Conservation (phyloP, 129 eudicot genomes). For the Pulicaria dysenterica region DNA sequence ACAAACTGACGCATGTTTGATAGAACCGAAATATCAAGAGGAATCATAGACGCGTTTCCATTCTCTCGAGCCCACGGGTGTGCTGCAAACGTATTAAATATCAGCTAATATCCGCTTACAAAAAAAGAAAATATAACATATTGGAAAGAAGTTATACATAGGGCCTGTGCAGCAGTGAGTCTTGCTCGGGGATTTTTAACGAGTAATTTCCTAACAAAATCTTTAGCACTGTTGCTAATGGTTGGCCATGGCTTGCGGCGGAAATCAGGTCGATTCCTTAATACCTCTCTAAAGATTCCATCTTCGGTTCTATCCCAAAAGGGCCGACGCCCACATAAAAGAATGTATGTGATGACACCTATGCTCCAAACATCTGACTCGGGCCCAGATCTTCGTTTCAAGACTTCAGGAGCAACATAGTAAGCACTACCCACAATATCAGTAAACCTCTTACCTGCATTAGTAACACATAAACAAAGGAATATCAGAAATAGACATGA, state of each 20-base stretch:
- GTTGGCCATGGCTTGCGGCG: slow-evolving; percentile 94
- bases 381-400: slow-evolving; percentile 91
- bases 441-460: slow-evolving; percentile 73
- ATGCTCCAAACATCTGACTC: slow-evolving; percentile 99
- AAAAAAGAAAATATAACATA: neutral
- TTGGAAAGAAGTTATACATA: slow-evolving; percentile 44
- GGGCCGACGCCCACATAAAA: slow-evolving; percentile 94
- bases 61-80: slow-evolving; percentile 98
- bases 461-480: neutral
- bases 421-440: slow-evolving; percentile 98
- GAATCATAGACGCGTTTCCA: slow-evolving; percentile 89
- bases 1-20: slow-evolving; percentile 90
- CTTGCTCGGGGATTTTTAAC: slow-evolving; percentile 94
- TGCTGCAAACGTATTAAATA: slow-evolving; percentile 48
- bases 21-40: slow-evolving; percentile 85
- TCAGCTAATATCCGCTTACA: neutral
- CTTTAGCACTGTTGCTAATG: slow-evolving; percentile 81
- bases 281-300: slow-evolving; percentile 94
- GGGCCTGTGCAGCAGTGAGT: slow-evolving; percentile 97
- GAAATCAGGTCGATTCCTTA: slow-evolving; percentile 85
- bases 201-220: slow-evolving; percentile 80
- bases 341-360: slow-evolving; percentile 92
- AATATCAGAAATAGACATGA: neutral
- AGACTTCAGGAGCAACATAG: slow-evolving; percentile 97
- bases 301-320: slow-evolving; percentile 98